A percentile compares a stretch with the other conserved stretches of the same genome.
phyloP scores from a whole-genome alignment of 148 eudicot genomes.

The Nepenthes mirabilis region DNA sequence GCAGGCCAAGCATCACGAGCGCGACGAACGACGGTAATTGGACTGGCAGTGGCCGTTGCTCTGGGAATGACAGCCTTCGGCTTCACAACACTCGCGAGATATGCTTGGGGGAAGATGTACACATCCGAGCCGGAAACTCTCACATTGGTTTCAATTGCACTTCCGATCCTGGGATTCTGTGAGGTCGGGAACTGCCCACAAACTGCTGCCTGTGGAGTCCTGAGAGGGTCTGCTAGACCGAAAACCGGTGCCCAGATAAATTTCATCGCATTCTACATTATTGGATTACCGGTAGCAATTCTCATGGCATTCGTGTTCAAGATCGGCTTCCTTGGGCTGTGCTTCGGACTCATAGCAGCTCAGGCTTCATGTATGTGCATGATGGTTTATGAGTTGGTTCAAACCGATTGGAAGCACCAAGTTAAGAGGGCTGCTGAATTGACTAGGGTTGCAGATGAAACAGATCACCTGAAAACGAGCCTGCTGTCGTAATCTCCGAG shows the following conservation, averaged over 20 bases:
- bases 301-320: constrained; percentile 39
- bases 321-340: constrained; percentile 57
- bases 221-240: constrained; percentile 75
- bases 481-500: constrained; percentile 19
- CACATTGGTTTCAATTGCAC: constrained; percentile 27
- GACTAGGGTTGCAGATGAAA: constrained; percentile 34
- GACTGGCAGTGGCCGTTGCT: constrained; percentile 23
- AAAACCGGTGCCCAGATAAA: constrained; percentile 54
- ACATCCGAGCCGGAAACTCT: constrained; percentile 43
- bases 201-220: constrained; percentile 69
- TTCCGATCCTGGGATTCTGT: constrained; percentile 65
- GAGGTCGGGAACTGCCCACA: constrained; percentile 83
- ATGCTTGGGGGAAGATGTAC: constrained; percentile 65
- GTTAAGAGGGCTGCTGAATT: constrained; percentile 64
- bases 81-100: constrained; percentile 21
- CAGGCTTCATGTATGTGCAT: constrained; percentile 45
- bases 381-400: constrained; percentile 48
- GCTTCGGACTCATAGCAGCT: constrained; percentile 67
- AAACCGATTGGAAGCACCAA: constrained; percentile 66
- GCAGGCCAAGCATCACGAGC: constrained; percentile 51
- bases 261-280: constrained; percentile 57
- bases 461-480: constrained; percentile 31
- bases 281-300: constrained; percentile 63
- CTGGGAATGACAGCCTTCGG: constrained; percentile 40
- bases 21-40: constrained; percentile 37